Base-by-base conservation (phyloP, 2,329 filamentous ascomycete genomes). In the Fusarium veterinarium region DNA sequence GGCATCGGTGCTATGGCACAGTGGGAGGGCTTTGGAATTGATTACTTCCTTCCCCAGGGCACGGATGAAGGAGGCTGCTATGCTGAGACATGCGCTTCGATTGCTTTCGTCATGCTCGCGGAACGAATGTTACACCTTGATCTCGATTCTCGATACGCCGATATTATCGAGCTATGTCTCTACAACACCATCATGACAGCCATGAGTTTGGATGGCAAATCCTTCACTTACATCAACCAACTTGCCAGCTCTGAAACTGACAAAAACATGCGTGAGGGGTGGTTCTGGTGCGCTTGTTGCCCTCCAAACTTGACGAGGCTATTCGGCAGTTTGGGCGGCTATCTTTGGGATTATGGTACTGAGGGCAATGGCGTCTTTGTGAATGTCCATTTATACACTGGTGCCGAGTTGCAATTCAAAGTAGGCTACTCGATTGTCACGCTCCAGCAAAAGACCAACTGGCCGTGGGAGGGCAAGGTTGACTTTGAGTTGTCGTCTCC, bases 151-250 rank as follows among this genome's bases (percentile, higher is more conserved):
- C 82, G 83, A 38, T 90, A 88, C 68, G 85, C 83, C 3, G 90
- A 91, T 74, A 80, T 91, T 42, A 87, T 91, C 85, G 90, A 91
- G 75, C 78, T 90, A 5, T 88, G 85, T 64, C 83, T 91, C 1
- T 91, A 90, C 78, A 91, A 91, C 75, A 85, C 86, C 23, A 84
- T 91, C 19, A 83, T 91, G 79, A 89, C 86, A 1, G 86, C 86
- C 3, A 88, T 90, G 84, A 86, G 85, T 31, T 77, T 86, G 13
- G 84, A 88, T 69, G 89, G 90, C 5, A 87, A 83, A 37, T 82
- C 82, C 3, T 91, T 91, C 77, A 90, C 88, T 1, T 91, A 91
- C 67, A 86, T 87, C 58, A 91, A 91, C 71, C 89, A 90, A 65
- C 81, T 91, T 1, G 87, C 86, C 1, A 89, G 87, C 16, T 68